phyloP scores from a whole-genome alignment of 306 rosid species.

The Acacia acuminata region DNA sequence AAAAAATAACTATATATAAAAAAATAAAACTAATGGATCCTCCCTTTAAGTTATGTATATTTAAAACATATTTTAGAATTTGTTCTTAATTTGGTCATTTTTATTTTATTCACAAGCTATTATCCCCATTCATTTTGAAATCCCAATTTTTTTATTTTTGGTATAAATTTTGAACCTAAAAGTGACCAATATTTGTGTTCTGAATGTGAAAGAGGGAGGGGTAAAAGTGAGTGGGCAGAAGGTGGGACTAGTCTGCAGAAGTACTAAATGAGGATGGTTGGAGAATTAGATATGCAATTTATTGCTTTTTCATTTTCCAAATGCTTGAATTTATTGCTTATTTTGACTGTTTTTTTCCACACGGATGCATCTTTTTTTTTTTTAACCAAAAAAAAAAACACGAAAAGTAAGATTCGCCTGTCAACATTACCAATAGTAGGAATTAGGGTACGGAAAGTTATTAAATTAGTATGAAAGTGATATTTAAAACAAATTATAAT shows the following conservation, averaged over 20 bases:
- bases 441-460: neutral
- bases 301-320: neutral
- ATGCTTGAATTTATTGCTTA: conserved; percentile 1
- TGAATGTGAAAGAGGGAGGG: neutral
- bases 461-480: too few species aligned
- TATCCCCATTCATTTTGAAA: too few species aligned
- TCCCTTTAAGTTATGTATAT: neutral
- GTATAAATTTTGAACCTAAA: neutral
- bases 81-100: too few species aligned
- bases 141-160: too few species aligned
- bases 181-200: neutral
- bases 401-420: neutral
- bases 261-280: neutral
- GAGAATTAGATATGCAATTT: neutral
- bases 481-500: too few species aligned
- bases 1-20: too few species aligned
- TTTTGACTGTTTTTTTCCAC: neutral
- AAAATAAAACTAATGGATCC: neutral
- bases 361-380: neutral
- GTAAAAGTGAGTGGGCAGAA: neutral
- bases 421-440: neutral
- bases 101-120: too few species aligned
- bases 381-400: neutral
- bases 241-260: neutral
- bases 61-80: too few species aligned